A percentile compares a stretch with the other conserved stretches of the same genome.
Conservation (phyloP, 345 rosid genomes). For the Melaleuca alternifolia region DNA sequence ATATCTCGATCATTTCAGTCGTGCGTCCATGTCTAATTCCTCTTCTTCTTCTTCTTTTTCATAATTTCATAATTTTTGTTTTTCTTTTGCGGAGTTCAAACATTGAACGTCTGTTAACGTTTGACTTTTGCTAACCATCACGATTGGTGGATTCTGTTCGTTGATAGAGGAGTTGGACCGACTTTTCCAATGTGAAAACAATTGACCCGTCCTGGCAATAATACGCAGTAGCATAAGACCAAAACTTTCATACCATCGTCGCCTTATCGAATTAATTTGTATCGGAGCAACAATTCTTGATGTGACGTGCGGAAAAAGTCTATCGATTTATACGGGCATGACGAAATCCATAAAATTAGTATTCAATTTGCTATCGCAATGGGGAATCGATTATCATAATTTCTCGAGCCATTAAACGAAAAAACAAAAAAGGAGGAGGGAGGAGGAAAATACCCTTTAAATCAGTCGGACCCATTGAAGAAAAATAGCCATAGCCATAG, state of each 20-base stretch:
- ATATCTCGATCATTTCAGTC: no score
- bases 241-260: neutral
- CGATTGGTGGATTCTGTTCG: neutral
- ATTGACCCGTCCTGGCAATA: neutral
- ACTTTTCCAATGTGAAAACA: neutral
- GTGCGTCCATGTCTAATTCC: neutral
- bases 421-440: no score
- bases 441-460: neutral
- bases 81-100: neutral
- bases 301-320: neutral
- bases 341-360: neutral
- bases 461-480: neutral
- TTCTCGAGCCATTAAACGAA: neutral
- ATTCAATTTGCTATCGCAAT: neutral
- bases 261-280: neutral
- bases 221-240: neutral
- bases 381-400: neutral
- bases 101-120: neutral
- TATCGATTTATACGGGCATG: neutral
- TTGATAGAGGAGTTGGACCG: neutral
- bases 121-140: neutral
- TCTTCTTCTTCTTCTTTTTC: neutral
- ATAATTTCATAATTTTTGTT: neutral
- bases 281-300: neutral
- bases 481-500: neutral